A percentile compares a stretch with the other conserved stretches of the same genome.
Conservation (phyloP, 352 stramenopile species). For the Pythium graminicola region DNA sequence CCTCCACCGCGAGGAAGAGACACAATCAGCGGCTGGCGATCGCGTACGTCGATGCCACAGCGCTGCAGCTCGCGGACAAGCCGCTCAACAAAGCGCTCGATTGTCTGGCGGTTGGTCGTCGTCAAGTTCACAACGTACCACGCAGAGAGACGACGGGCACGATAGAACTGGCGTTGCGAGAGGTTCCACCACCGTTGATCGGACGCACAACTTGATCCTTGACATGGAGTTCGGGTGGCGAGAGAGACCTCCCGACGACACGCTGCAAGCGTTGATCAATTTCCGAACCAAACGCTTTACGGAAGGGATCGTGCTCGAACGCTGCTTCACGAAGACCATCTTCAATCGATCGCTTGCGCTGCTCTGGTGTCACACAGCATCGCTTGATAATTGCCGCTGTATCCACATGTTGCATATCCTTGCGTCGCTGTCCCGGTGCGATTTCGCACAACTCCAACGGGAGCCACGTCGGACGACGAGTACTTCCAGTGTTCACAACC, state of each 20-base stretch:
- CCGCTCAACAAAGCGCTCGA: background rate
- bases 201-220: background rate
- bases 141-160: background rate
- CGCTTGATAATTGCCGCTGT: constrained; percentile 5
- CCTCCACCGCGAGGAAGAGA: background rate
- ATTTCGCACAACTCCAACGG: constrained; percentile 17
- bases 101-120: background rate
- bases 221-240: constrained; percentile 2
- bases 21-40: background rate
- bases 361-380: background rate
- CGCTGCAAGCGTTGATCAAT: constrained; percentile 5
- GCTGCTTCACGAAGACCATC: background rate
- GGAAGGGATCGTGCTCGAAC: constrained; percentile 14
- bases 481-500: constrained; percentile 10
- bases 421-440: constrained; percentile 9
- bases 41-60: constrained; percentile 1
- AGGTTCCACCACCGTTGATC: constrained; percentile 4
- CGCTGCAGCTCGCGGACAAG: background rate
- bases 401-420: background rate
- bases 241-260: background rate
- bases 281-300: constrained; percentile 5
- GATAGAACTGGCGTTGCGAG: background rate
- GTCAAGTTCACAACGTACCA: constrained; percentile 17
- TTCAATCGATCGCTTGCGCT: constrained; percentile 9
- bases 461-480: constrained; percentile 7